These are phyloP conservation scores for Graphilbum ipis-grandicollis DNA, from an alignment of 2,329 filamentous ascomycete genomes.

Conservation along the genomic window DNA sequence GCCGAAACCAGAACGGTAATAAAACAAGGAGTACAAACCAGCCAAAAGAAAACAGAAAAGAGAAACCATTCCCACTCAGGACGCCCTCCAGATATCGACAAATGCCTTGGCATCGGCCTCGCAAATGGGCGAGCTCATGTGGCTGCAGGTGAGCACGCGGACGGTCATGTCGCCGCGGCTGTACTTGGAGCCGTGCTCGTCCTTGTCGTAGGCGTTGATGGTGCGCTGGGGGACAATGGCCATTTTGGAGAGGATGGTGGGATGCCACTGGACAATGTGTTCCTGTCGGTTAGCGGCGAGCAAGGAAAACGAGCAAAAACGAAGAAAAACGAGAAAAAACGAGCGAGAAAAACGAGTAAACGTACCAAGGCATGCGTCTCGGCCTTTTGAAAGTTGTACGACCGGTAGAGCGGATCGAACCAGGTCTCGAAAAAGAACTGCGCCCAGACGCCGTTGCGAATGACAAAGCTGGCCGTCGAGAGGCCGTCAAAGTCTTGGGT, in stretches of 20 bases:
- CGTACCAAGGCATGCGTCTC: slow-evolving; percentile 78
- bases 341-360: background rate
- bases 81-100: slow-evolving; percentile 24
- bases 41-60: background rate
- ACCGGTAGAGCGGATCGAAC: slow-evolving; percentile 88
- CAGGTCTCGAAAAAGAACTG: slow-evolving; percentile 87
- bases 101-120: slow-evolving; percentile 47
- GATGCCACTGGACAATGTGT: slow-evolving; percentile 90
- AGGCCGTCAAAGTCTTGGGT: slow-evolving; percentile 74
- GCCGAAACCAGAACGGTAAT: too few relatives aligned
- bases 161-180: slow-evolving; percentile 74
- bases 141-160: slow-evolving; percentile 57
- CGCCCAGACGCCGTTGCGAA: slow-evolving; percentile 77
- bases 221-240: slow-evolving; percentile 74
- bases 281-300: slow-evolving; percentile 32
- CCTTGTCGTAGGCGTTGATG: slow-evolving; percentile 60
- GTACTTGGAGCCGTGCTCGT: slow-evolving; percentile 44
- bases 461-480: slow-evolving; percentile 57
- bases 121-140: slow-evolving; percentile 41
- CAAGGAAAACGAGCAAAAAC: background rate
- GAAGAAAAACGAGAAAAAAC: background rate
- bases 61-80: slow-evolving; percentile 12
- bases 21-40: background rate
- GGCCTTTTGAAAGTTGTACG: slow-evolving; percentile 91
- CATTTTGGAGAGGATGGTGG: slow-evolving; percentile 79